Evolutionary conservation across 176 grass and related monocot species (phyloP), one percentile per base, ranked within the genome.

Genomic region (Oryza glumipatula): DNA sequence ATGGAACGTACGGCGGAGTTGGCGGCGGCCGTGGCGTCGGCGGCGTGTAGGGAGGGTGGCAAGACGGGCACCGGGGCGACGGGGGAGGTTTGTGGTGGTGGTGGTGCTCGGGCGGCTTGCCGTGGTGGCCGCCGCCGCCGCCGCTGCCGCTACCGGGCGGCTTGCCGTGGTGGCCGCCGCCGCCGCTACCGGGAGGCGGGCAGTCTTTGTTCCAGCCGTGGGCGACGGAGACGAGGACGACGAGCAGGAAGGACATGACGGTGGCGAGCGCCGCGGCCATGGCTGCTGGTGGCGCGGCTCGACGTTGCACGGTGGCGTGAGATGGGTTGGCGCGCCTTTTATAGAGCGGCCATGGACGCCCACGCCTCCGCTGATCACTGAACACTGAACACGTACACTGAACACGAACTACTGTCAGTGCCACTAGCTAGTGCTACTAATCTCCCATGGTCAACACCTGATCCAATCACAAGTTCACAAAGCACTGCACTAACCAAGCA

Each of bases 81-180:
- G 68, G 76, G 14, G 76, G 36, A 38, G 36, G 82, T 5, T 56
- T 61, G 66, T 70, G 78, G 47, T 56, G 52, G 17, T 56, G 52
- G 1, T 56, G 13, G 16, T 90, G 84, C 58, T 81, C 85, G 43
- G 91, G 91, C 16, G 91, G 85, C 85, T 82, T 88, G 52, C 65
- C 74, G 45, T 86, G 91, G 60, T 84, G 51, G 7, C 79, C 66
- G 4, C 23, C 32, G 36, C 35, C 35, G 54, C 54, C 19, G 17
- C 47, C 2, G 46, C 15, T 43, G 70, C 52, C 65, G 21, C 46
- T 28, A 28, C 28, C 85, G 43, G 91, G 91, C 16, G 91, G 85
- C 85, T 82, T 88, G 52, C 65, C 74, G 45, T 86, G 91, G 60
- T 84, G 51, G 11, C 79, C 66, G 4, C 23, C 32, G 36, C 36